Percentiles rank a stretch among this genome's conserved stretches.
Evolutionary conservation across 345 rosid genomes (phyloP).

Genomic region (Fremontodendron californicum): DNA sequence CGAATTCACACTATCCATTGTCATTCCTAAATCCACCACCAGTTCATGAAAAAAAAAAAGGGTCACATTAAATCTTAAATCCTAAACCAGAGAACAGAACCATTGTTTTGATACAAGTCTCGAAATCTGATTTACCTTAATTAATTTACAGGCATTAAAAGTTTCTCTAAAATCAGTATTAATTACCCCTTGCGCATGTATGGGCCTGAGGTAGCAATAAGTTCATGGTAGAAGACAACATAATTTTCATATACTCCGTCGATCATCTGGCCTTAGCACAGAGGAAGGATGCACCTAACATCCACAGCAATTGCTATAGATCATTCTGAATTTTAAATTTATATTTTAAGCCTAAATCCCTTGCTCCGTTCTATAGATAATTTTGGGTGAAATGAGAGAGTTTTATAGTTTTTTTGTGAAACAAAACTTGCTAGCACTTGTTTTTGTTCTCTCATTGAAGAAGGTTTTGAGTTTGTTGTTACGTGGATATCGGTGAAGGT

Average conservation of each 20-base stretch:
- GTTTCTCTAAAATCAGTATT: slow-evolving; percentile 56
- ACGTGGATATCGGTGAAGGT: no score
- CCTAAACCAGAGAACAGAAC: background rate
- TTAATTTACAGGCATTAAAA: slow-evolving; percentile 57
- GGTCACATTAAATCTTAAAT: background rate
- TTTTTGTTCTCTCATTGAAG: no score
- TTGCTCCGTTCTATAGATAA: no score
- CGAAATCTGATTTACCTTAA: slow-evolving; percentile 40
- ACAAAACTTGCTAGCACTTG: no score
- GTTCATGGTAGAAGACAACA: slow-evolving; percentile 80
- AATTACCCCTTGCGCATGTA: slow-evolving; percentile 93
- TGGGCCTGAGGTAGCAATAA: slow-evolving; percentile 71
- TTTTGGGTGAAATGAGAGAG: no score
- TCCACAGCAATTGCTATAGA: slow-evolving; percentile 10
- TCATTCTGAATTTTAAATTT: no score
- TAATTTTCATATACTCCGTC: slow-evolving; percentile 70
- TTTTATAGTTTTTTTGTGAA: no score
- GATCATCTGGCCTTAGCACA: slow-evolving; percentile 51
- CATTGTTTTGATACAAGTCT: background rate
- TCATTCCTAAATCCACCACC: slow-evolving; percentile 82
- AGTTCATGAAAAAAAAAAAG: slow-evolving; percentile 19
- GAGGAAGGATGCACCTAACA: slow-evolving; percentile 84
- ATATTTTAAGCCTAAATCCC: no score
- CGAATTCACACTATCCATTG: no score
- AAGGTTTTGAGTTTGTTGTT: no score